Evolutionary conservation across 2,329 filamentous ascomycete species (phyloP).

Genomic region (Zarea fungicola): DNA sequence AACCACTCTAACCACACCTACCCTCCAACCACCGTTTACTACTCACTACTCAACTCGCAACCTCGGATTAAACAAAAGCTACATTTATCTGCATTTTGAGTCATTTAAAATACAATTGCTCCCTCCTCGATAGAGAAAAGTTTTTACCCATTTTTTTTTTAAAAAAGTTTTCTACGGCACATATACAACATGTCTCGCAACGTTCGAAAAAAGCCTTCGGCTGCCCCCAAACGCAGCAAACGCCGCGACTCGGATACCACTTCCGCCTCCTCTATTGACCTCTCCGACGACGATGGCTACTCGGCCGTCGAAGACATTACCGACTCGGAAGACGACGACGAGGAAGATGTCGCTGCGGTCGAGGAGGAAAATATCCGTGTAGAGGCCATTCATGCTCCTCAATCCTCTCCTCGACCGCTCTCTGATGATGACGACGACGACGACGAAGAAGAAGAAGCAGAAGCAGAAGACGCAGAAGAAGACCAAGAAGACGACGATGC

Average conservation of each 20-base stretch:
- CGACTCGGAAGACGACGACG: constrained; percentile 71
- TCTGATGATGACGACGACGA: constrained; percentile 31
- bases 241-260: constrained; percentile 49
- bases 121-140: too few species aligned
- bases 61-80: too few species aligned
- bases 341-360: constrained; percentile 69
- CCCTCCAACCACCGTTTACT: background rate
- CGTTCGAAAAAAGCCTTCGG: constrained; percentile 44
- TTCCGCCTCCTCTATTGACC: constrained; percentile 47
- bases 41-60: background rate
- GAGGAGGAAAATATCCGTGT: constrained; percentile 71
- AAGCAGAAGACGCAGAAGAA: constrained; percentile 33
- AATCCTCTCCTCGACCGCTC: constrained; percentile 48
- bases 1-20: background rate
- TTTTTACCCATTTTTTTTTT: too few species aligned
- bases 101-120: too few species aligned
- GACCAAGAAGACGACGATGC: constrained; percentile 34
- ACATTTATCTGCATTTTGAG: too few species aligned
- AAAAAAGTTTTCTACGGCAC: constrained; percentile 8
- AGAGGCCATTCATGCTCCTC: constrained; percentile 33
- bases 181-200: constrained; percentile 47
- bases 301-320: constrained; percentile 74
- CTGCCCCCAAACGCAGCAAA: constrained; percentile 39
- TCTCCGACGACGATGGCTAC: constrained; percentile 66
- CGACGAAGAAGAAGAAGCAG: constrained; percentile 33